Percentiles rank a stretch among this genome's conserved stretches.
Evolutionary conservation across 2,329 filamentous ascomycete genomes (phyloP).

Genomic region (Xylariales sp.): DNA sequence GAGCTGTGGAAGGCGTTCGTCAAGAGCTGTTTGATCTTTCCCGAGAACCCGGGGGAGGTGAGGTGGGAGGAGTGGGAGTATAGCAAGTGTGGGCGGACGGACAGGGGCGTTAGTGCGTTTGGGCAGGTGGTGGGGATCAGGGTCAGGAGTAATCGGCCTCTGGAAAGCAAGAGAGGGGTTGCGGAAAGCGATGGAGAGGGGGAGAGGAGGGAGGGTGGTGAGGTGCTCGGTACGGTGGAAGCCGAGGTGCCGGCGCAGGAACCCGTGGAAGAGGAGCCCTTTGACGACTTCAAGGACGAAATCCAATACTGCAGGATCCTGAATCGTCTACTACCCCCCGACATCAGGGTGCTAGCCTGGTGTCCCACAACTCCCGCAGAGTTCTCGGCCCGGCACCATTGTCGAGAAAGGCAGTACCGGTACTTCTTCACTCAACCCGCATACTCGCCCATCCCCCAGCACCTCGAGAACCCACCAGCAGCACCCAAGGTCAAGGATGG

Average conservation of each 20-base stretch:
- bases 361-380: constrained; percentile 72
- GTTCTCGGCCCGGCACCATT: constrained; percentile 91
- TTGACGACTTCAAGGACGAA: constrained; percentile 74
- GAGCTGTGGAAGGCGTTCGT: constrained; percentile 87
- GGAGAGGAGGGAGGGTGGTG: constrained; percentile 14
- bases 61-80: constrained; percentile 86
- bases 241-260: constrained; percentile 9
- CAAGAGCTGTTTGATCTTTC: constrained; percentile 77
- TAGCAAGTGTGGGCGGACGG: constrained; percentile 91
- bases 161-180: constrained; percentile 33
- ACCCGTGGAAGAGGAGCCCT: constrained; percentile 19
- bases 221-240: constrained; percentile 13
- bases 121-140: constrained; percentile 86
- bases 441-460: constrained; percentile 62
- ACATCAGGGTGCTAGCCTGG: constrained; percentile 91
- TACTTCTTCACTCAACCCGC: constrained; percentile 98
- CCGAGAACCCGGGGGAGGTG: constrained; percentile 56
- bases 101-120: constrained; percentile 91
- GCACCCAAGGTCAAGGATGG: constrained; percentile 49
- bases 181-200: constrained; percentile 6
- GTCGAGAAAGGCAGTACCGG: constrained; percentile 83
- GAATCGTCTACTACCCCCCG: constrained; percentile 81
- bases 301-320: constrained; percentile 77
- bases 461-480: constrained; percentile 39
- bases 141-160: constrained; percentile 73